Conservation (phyloP, 2,329 filamentous ascomycete genomes). For the Dothideomycetes sp. region DNA sequence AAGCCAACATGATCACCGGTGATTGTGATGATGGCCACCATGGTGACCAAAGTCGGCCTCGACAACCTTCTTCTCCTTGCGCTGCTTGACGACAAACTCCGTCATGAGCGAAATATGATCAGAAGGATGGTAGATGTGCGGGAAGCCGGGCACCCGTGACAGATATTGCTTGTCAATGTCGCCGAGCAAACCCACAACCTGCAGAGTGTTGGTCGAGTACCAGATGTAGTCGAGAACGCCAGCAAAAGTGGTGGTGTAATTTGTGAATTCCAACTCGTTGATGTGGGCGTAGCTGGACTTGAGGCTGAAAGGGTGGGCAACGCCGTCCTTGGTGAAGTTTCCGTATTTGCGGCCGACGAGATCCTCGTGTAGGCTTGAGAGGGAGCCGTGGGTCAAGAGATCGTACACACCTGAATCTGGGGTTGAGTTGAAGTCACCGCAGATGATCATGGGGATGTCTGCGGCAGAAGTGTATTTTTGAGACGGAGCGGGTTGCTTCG, state of each 20-base stretch:
- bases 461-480: slow-evolving; percentile 77
- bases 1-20: no score
- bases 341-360: slow-evolving; percentile 76
- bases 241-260: slow-evolving; percentile 88
- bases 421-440: slow-evolving; percentile 92
- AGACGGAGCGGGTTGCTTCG: slow-evolving; percentile 55
- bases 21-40: no score
- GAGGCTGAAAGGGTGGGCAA: slow-evolving; percentile 87
- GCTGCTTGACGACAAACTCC: slow-evolving; percentile 78
- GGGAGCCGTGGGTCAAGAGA: slow-evolving; percentile 67
- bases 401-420: slow-evolving; percentile 84
- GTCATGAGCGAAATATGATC: slow-evolving; percentile 86
- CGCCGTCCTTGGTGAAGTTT: slow-evolving; percentile 83
- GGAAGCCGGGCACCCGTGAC: slow-evolving; percentile 78
- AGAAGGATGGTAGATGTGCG: slow-evolving; percentile 87
- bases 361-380: slow-evolving; percentile 70
- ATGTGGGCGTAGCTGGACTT: slow-evolving; percentile 82
- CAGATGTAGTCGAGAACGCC: slow-evolving; percentile 95
- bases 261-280: slow-evolving; percentile 83
- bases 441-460: slow-evolving; percentile 82
- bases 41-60: slow-evolving; percentile 24
- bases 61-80: slow-evolving; percentile 50
- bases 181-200: slow-evolving; percentile 73
- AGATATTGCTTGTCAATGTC: slow-evolving; percentile 80
- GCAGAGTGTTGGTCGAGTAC: slow-evolving; percentile 85